Base-by-base conservation (phyloP, 345 rosid genomes). In the Syzygium grande region DNA sequence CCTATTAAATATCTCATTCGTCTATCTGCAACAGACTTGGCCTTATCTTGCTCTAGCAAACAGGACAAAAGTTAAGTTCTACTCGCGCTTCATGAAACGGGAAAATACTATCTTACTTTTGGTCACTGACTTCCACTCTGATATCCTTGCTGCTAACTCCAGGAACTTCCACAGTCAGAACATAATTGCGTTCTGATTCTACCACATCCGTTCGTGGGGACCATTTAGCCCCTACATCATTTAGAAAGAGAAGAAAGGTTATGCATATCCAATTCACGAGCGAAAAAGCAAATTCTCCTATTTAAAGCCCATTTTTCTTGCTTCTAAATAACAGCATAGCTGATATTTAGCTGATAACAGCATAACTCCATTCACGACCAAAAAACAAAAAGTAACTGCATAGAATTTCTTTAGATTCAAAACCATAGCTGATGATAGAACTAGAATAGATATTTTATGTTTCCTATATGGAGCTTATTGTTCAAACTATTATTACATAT, bases 111-210 rank as follows among this genome's bases (percentile, higher is more conserved):
- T 59, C 88, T 89, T 92, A 94, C 98, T 89, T 92, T 89, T 54
- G 90, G 86, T 93, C 91, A 89, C 91, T 91, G 77, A 96, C 93
- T 87, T 96, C 98, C 90, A 97, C 99, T 92, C 94, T 92, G 86
- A 97, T 90, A 89, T 97, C 95, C 90, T 90, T 89, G 87, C 91
- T 87, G 80, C 89, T 84, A 46, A 92, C 98, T 9, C 98, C 97
- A 38, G 98, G 97, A 88, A 96, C 89, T 91, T 96, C 98, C 43
- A 96, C 58, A 17, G 92, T 94, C 58, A 97, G 85, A 80, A 94
- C 86, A 90, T 94, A 96, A 79, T 89, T 90, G 55, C 86, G 83
- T 84, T 89, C 89, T 46, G 90, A 91, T 91, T 93, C 98, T 43
- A 87, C 93, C 68, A 95, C 94, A 89, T 93, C 94, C 91, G 93